phyloP scores from a whole-genome alignment of 2,329 filamentous ascomycete genomes.

The Cercospora berteroae region DNA sequence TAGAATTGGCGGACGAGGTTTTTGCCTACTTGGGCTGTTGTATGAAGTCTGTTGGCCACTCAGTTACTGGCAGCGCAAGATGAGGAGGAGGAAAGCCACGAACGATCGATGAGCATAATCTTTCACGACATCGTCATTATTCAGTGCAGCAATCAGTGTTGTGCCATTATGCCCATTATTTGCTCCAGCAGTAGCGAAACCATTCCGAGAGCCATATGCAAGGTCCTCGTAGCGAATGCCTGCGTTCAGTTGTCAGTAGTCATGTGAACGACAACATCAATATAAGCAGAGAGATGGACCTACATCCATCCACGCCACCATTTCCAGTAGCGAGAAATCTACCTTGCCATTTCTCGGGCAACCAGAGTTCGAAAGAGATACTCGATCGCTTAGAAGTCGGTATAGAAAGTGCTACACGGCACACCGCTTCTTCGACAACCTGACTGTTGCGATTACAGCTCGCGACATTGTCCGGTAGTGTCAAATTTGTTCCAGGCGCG shows the following conservation, averaged over 20 bases:
- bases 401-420: background rate
- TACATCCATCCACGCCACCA: background rate
- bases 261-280: background rate
- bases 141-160: background rate
- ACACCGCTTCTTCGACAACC: background rate
- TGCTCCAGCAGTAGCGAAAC: background rate
- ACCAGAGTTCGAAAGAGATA: background rate
- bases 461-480: background rate
- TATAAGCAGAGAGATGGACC: background rate
- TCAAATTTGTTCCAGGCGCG: background rate
- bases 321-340: background rate
- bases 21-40: background rate
- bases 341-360: background rate
- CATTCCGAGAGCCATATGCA: background rate
- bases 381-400: background rate
- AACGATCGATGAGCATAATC: slow-evolving; percentile 1
- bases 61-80: too few relatives aligned
- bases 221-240: background rate
- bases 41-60: background rate
- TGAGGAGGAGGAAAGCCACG: background rate
- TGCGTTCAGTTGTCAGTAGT: background rate
- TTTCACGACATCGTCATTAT: background rate
- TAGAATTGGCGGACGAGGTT: slow-evolving; percentile 27
- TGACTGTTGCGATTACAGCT: background rate
- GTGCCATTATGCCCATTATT: slow-evolving; percentile 4